phyloP scores from a whole-genome alignment of 2,329 filamentous ascomycete genomes.

The Amylocarpus encephaloides region DNA sequence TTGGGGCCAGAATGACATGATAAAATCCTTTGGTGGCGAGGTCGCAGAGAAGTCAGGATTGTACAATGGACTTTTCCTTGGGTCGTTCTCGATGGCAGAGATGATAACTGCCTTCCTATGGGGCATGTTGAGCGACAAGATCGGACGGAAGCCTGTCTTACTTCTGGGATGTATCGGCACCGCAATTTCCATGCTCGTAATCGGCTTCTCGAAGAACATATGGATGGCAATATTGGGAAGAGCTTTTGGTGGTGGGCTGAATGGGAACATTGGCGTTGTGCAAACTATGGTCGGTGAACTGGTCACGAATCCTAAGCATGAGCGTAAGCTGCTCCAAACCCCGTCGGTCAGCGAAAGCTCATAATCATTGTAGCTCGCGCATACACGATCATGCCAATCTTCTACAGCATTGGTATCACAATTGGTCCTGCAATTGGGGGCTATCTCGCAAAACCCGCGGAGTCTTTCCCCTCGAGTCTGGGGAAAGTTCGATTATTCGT shows the following conservation, averaged over 20 bases:
- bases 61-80: slow-evolving; percentile 90
- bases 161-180: slow-evolving; percentile 79
- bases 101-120: slow-evolving; percentile 84
- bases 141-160: slow-evolving; percentile 84
- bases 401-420: slow-evolving; percentile 89
- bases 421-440: slow-evolving; percentile 85
- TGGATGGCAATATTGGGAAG: slow-evolving; percentile 75
- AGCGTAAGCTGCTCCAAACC: slow-evolving; percentile 43
- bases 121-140: slow-evolving; percentile 81
- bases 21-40: neutral
- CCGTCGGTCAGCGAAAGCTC: slow-evolving; percentile 30
- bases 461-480: slow-evolving; percentile 68
- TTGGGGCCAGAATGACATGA: neutral
- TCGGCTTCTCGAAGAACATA: slow-evolving; percentile 78
- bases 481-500: slow-evolving; percentile 66
- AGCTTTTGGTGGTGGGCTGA: slow-evolving; percentile 78
- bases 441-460: slow-evolving; percentile 74
- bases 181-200: slow-evolving; percentile 79
- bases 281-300: slow-evolving; percentile 90
- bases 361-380: slow-evolving; percentile 56
- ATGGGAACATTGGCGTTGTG: slow-evolving; percentile 86
- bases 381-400: slow-evolving; percentile 91
- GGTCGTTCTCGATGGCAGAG: slow-evolving; percentile 87
- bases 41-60: slow-evolving; percentile 32
- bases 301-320: slow-evolving; percentile 75